Base-by-base conservation (phyloP, 805 yeast species). In the Candida chauliodis region DNA sequence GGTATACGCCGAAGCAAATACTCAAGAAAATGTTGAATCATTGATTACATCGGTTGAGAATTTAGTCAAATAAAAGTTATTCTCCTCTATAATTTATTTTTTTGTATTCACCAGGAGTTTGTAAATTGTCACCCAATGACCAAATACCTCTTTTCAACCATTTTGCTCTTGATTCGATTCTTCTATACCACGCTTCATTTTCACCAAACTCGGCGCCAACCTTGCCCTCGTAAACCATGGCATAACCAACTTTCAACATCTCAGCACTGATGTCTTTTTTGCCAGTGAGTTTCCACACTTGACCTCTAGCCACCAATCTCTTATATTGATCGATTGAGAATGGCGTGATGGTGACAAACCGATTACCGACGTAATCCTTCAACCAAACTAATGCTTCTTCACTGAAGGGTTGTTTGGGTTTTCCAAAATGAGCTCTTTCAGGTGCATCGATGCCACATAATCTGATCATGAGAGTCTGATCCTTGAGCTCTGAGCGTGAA, bases 371-470 rank as follows among this genome's bases (percentile, higher is more conserved):
- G 51, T 76, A 84, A 10, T 61, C 48, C 25, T 82, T 67, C 23
- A 93, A 65, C 96, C 96, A 93, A 4, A 52, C 53, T 40, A 90
- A 59, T 0, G 97, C 93, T 48, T 93, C 97, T 28, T 80, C 86
- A 24, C 93, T 78, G 54, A 61, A 84, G 0, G 93, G 91, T 56
- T 93, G 99, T 0, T 95, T 84, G 0, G 95, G 89, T 43, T 84
- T 84, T 1, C 99, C 99, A 59, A 87, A 93, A 65, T 93, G 97
- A 1, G 95, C 76, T 30, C 95, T 68, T 55, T 93, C 99, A 1
- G 99, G 99, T 0, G 99, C 99, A 69, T 93, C 99, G 11, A 91
- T 82, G 0, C 97, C 99, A 59, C 93, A 84, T 15, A 93, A 63
- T 34, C 99, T 70, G 4, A 93, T 76, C 58, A 83, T 81, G 25